Base-by-base conservation (phyloP, 352 stramenopile genomes). In the Hyaloperonospora brassicae region DNA sequence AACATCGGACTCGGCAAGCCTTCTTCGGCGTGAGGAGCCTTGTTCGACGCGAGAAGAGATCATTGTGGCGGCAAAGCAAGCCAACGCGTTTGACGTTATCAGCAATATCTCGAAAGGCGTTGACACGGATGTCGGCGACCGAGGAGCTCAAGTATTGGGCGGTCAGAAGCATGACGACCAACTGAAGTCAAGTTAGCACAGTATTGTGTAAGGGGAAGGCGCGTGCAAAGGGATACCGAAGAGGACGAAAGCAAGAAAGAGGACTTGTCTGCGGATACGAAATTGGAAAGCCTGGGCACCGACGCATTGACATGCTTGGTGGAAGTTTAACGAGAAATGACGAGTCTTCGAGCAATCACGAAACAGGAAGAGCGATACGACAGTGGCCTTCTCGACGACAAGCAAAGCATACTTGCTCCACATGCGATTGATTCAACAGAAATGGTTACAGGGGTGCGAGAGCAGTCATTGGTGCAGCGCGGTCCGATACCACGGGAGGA, bases 41-140 rank as follows among this genome's bases (percentile, higher is more conserved):
- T n/a, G n/a, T n/a, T 68, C 64, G 23, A 68, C 39, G 38, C 60
- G 64, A 1, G 60, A 68, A 38, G 64, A 72, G 55, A 68, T 72
- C 44, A 49, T 68, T 13, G 60, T 68, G 34, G 64, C 60, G 14
- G 64, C 60, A 1, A 68, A 66, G 43, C 68, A 68, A 42, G 64
- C 64, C 13, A 72, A 72, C 21, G 64, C 60, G n/a, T 72, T 68
- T 27, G 64, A 72, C 34, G 68, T 72, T 39, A 72, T 72, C 42
- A 58, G 44, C 40, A 68, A 62, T 17, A 68, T 72, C 42, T 60
- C 60, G 3, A 51, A 50, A n/a, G 64, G 64, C 17, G 68, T 72
- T 13, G 64, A 72, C 40, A 72, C 64, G 24, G 64, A 72, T 21
- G 64, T 72, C 1, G 64, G 64, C 1, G 64, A 72, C 31, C 64